Percentiles rank a stretch among this genome's conserved stretches.
phyloP scores from a whole-genome alignment of 805 yeast species.

The Starmerella vitae region DNA sequence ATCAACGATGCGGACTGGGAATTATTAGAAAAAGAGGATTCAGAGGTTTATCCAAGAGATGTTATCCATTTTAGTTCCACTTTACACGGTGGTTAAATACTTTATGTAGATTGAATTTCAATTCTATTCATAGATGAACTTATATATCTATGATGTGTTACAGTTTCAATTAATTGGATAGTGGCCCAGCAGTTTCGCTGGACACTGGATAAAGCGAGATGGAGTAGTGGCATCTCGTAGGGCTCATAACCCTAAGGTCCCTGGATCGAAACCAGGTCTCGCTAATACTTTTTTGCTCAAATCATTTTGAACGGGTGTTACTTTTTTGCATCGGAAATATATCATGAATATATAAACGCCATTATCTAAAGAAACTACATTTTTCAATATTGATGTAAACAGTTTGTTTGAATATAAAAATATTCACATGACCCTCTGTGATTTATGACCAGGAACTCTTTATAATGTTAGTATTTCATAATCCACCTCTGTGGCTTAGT shows the following conservation, averaged over 20 bases:
- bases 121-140: too few relatives aligned
- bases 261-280: slow-evolving; percentile 16
- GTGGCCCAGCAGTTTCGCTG: neutral
- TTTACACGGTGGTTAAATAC: slow-evolving; percentile 85
- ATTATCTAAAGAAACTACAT: too few relatives aligned
- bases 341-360: neutral
- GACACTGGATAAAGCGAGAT: slow-evolving; percentile 8
- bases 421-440: too few relatives aligned
- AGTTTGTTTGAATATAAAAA: too few relatives aligned
- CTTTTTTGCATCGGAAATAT: neutral
- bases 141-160: neutral
- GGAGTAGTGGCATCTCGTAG: slow-evolving; percentile 14
- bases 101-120: too few relatives aligned
- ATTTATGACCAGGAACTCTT: too few relatives aligned
- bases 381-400: too few relatives aligned
- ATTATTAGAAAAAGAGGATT: slow-evolving; percentile 74
- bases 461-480: too few relatives aligned
- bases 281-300: slow-evolving; percentile 1
- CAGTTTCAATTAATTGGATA: neutral
- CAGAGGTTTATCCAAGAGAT: slow-evolving; percentile 64
- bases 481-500: neutral
- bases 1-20: slow-evolving; percentile 97
- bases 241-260: slow-evolving; percentile 18
- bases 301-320: too few relatives aligned
- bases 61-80: slow-evolving; percentile 80